Conservation (phyloP, 2,329 filamentous ascomycete species). For the Penicillium thymicola region DNA sequence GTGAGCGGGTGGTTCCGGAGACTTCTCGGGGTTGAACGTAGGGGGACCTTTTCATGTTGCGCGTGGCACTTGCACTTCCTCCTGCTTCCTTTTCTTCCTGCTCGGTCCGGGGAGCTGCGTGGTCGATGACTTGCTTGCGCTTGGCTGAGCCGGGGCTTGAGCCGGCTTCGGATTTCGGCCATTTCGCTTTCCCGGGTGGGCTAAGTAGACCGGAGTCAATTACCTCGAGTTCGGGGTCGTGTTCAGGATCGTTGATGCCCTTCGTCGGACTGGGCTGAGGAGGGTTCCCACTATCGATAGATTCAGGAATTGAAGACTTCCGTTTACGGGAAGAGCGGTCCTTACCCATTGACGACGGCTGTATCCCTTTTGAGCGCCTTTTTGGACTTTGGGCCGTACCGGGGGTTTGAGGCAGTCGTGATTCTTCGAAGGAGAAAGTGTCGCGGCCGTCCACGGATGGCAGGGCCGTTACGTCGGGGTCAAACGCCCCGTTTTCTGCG, state of each 20-base stretch:
- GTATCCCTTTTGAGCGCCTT: slow-evolving; percentile 13
- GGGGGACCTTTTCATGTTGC: slow-evolving; percentile 17
- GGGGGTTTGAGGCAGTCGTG: slow-evolving; percentile 1
- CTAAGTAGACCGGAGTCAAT: slow-evolving; percentile 18
- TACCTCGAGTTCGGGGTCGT: slow-evolving; percentile 11
- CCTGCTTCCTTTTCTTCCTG: slow-evolving; percentile 5
- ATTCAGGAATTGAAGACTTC: slow-evolving; percentile 34
- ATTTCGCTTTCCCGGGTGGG: slow-evolving; percentile 28
- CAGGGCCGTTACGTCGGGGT: slow-evolving; percentile 14
- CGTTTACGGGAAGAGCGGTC: slow-evolving; percentile 36
- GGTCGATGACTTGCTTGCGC: slow-evolving; percentile 23
- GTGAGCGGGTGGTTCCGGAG: slow-evolving; percentile 20
- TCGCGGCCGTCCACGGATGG: slow-evolving; percentile 13
- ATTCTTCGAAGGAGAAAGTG: slow-evolving; percentile 14
- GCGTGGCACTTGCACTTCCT: background rate
- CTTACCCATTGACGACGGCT: slow-evolving; percentile 22
- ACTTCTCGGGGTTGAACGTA: slow-evolving; percentile 18
- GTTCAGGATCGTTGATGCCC: slow-evolving; percentile 11
- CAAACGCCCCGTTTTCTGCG: slow-evolving; percentile 13
- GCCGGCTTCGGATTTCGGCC: slow-evolving; percentile 29
- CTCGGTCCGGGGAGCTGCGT: background rate
- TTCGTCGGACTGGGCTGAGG: slow-evolving; percentile 18
- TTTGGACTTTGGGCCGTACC: slow-evolving; percentile 14
- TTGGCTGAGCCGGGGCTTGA: slow-evolving; percentile 37
- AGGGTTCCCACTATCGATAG: slow-evolving; percentile 23